Evolutionary conservation across 225 moss, liverwort and hornwort genomes (phyloP), one percentile per base, ranked within the genome.

Genomic region (Bryoerythrophyllum caledonicum): DNA sequence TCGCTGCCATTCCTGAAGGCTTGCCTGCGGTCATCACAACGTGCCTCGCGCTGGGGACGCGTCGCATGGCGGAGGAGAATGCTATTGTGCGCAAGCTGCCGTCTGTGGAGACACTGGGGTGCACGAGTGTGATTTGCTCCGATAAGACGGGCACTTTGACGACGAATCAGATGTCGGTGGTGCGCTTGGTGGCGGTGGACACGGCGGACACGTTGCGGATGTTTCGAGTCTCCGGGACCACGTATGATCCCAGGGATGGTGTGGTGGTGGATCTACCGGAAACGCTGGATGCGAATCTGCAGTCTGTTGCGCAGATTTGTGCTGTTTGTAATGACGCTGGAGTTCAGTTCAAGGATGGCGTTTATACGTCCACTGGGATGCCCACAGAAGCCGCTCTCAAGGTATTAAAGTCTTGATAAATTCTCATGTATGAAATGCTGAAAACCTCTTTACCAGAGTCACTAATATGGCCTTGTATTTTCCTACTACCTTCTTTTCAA

Each of bases 21-120:
- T 84, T 89, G 49, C 89, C 86, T 15, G 89, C 86, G 41, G 89
- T 89, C 8, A 86, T 89, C 55, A 89, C 89, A 15, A 89, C 89
- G 37, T 89, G 86, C 73, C 84, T 86, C 68, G 86, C 86, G n/a
- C 86, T 86, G 61, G 86, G 86, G 21, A 89, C 89, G 38, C 82
- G 84, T 53, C 83, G 84, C 51, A 86, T 86, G 89, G 89, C 89
- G 2, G 68, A 89, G 74, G 86, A 89, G 70, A 89, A 89, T 80
- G 89, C 89, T 12, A 86, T 89, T 6, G 86, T 89, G 72, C 82
- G 86, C 20, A 89, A 86, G 73, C 68, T 89, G 69, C 82, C 84
- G 12, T 89, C 84, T 32, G 86, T 89, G 2, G 86, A 89, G 80
- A 89, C 89, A 44, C 82, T 89, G n/a, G 89, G 89, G 58, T 89